Percentiles rank a stretch among this genome's conserved stretches.
Conservation (phyloP, 805 yeast genomes). For the Grigorovia transvaalensis region DNA sequence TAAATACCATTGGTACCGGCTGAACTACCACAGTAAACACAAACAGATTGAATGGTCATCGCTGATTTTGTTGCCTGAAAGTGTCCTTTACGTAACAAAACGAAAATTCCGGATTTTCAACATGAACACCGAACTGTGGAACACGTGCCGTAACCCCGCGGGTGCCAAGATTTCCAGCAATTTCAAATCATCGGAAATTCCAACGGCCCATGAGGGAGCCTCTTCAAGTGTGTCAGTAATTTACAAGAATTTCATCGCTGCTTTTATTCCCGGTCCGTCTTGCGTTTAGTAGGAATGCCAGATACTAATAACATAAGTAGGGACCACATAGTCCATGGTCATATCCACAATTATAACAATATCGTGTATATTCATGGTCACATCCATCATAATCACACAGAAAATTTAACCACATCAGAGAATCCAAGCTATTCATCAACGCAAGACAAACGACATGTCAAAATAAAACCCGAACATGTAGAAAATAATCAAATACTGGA, state of each 20-base stretch:
- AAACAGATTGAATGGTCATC: constrained; percentile 34
- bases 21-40: constrained; percentile 84
- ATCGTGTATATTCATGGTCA: constrained; percentile 63
- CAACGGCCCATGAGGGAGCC: no score
- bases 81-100: no score
- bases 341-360: constrained; percentile 50
- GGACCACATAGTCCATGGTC: constrained; percentile 45
- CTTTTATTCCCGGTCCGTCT: neutral
- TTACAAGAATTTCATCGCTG: neutral
- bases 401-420: no score
- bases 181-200: neutral
- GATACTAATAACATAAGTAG: neutral
- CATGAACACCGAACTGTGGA: no score
- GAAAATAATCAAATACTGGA: constrained; percentile 23
- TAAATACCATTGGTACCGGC: constrained; percentile 47
- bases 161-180: neutral
- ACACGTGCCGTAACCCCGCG: neutral
- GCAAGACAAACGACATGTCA: no score
- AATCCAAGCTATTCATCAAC: no score
- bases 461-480: neutral
- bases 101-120: no score
- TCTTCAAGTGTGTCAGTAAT: no score
- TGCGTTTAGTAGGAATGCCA: neutral
- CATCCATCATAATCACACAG: constrained; percentile 33
- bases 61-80: neutral